Conservation (phyloP, 257 asterid genomes). For the Nicotiana otophora region DNA sequence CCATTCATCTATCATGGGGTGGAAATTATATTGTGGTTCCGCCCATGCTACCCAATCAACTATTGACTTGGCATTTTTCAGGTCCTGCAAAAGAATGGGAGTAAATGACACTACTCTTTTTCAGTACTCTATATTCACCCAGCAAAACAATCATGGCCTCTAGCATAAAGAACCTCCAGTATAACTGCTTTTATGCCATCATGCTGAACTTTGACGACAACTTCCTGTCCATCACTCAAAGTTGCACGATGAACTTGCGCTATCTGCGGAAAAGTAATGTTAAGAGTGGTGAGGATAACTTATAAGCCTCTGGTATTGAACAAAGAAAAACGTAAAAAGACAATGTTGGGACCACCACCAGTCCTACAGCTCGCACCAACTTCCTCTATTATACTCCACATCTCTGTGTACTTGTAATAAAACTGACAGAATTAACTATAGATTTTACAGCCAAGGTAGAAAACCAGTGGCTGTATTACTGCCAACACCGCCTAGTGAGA, state of each 20-base stretch:
- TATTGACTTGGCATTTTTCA: conserved; percentile 86
- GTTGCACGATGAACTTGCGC: conserved; percentile 99
- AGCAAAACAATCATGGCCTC: neutral
- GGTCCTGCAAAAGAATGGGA: conserved; percentile 48
- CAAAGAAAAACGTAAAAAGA: neutral
- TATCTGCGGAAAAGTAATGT: conserved; percentile 42
- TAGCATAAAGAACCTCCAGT: conserved; percentile 54
- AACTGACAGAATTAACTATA: neutral
- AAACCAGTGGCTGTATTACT: neutral
- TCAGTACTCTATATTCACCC: neutral
- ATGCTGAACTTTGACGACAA: conserved; percentile 96
- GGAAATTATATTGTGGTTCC: conserved; percentile 90
- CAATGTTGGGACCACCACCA: neutral
- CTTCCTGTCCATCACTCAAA: conserved; percentile 64
- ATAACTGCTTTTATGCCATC: conserved; percentile 79
- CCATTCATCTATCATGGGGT: conserved; percentile 98
- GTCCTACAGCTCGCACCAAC: neutral
- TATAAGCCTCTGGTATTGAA: neutral
- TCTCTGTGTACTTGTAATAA: neutral
- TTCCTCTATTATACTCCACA: neutral
- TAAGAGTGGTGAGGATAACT: conserved; percentile 10
- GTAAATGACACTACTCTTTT: neutral
- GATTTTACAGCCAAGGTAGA: neutral
- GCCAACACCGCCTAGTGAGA: neutral
- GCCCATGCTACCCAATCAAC: conserved; percentile 99